phyloP scores from a whole-genome alignment of 1,284 basidiomycete species.

The Trichosporon asahii region DNA sequence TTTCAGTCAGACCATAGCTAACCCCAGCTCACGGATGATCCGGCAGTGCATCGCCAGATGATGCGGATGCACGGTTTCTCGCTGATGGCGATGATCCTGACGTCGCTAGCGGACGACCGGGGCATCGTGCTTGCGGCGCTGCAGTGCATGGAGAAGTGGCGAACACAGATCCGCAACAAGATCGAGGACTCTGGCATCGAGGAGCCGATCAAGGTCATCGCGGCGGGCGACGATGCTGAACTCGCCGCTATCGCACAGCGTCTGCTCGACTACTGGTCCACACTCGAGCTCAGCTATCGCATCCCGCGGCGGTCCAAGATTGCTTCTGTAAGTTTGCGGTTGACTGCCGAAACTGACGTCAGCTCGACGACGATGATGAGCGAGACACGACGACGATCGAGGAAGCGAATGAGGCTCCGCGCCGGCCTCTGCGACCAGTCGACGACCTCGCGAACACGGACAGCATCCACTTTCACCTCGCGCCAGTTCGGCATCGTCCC shows the following conservation, averaged over 20 bases:
- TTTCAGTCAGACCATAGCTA: constrained; percentile 1
- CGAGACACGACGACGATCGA: constrained; percentile 46
- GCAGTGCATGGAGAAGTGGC: constrained; percentile 72
- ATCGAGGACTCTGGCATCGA: constrained; percentile 82
- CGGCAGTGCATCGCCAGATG: constrained; percentile 72
- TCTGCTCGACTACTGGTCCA: constrained; percentile 45
- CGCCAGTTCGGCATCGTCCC: constrained; percentile 33
- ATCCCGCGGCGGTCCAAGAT: constrained; percentile 46
- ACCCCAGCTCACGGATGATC: constrained; percentile 75
- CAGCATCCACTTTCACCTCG: constrained; percentile 33
- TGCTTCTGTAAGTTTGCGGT: constrained; percentile 30
- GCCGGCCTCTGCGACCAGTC: constrained; percentile 25
- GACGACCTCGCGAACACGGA: constrained; percentile 40
- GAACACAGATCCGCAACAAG: constrained; percentile 84
- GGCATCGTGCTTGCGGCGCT: constrained; percentile 69
- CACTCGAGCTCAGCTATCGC: constrained; percentile 42
- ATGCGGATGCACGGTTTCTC: constrained; percentile 93
- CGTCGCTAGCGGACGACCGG: constrained; percentile 67
- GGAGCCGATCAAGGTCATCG: constrained; percentile 59
- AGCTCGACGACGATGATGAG: constrained; percentile 50
- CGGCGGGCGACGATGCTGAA: constrained; percentile 29
- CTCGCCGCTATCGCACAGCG: constrained; percentile 34
- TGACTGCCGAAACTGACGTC: background rate
- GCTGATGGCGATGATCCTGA: constrained; percentile 80
- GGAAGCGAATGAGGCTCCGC: constrained; percentile 32